Base-by-base conservation (phyloP, 352 stramenopile genomes). In the Saprolegnia diclina region DNA sequence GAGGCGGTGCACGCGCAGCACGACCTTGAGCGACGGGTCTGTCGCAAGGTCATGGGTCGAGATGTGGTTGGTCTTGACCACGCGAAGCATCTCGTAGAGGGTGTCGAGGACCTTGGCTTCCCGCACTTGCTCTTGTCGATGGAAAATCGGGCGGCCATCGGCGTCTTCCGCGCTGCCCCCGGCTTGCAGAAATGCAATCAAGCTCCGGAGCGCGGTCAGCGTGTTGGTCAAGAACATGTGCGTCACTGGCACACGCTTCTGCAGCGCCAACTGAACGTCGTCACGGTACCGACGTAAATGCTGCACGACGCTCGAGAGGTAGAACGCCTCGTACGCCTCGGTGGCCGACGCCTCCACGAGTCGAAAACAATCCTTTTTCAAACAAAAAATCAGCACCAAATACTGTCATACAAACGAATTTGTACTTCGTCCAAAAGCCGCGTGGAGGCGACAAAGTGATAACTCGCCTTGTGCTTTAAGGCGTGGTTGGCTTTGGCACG, bases 321-420 rank as follows among this genome's bases (percentile, higher is more conserved):
- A 69, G 22, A 7, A 54, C 48, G 63, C 63, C 35, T 69, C 63
- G 11, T 69, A 29, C 9, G 63, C 62, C 32, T 69, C 63, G 13
- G 53, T 29, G 11, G 46, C 53, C 14, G 63, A 53, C n/a, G 46
- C 63, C 9, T n/a, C 63, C 1, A 69, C 63, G 37, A 69, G 54
- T 24, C 48, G 45, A 69, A 69, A 69, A 42, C 63, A 69, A 45
- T 69, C 63, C 63, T 67, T 55, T 18, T 2, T n/a, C n/a, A n/a
- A n/a, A n/a, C n/a, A n/a, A n/a, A n/a, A n/a, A n/a, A n/a, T n/a
- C n/a, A 9, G 19, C 24, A 24, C 6, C n/a, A n/a, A n/a, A n/a
- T n/a, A n/a, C n/a, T n/a, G n/a, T n/a, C n/a, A n/a, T n/a, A n/a
- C n/a, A 54, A 5, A 29, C 2, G 2, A 54, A 54, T 29, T 2